A percentile compares a stretch with the other conserved stretches of the same genome.
Conservation (phyloP, 805 yeast genomes). For the Saccharomycopsis javanensis region DNA sequence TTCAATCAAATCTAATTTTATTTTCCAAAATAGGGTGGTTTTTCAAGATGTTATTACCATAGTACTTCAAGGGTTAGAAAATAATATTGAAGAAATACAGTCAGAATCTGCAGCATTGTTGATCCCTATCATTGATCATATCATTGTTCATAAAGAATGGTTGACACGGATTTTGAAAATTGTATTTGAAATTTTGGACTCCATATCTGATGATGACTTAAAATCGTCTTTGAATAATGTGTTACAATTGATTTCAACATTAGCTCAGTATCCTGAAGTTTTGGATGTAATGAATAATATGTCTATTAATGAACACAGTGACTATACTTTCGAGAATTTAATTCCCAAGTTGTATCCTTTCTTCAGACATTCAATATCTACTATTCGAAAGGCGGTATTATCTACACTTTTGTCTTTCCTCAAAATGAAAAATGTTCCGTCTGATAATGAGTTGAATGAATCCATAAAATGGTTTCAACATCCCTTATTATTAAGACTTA, state of each 20-base stretch:
- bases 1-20: constrained; percentile 74
- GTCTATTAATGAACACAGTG: constrained; percentile 21
- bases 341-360: constrained; percentile 93
- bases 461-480: constrained; percentile 63
- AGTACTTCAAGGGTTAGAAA: constrained; percentile 78
- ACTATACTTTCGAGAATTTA: constrained; percentile 53
- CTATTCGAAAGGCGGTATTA: constrained; percentile 82
- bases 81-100: constrained; percentile 88
- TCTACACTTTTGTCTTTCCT: constrained; percentile 73
- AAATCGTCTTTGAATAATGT: constrained; percentile 93
- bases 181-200: constrained; percentile 84
- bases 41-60: constrained; percentile 68
- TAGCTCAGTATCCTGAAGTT: constrained; percentile 76
- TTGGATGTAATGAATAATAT: constrained; percentile 63
- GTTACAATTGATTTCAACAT: constrained; percentile 83
- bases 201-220: constrained; percentile 71
- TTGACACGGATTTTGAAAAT: constrained; percentile 35
- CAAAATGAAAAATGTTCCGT: constrained; percentile 33
- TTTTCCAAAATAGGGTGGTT: constrained; percentile 43
- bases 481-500: constrained; percentile 58
- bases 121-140: constrained; percentile 51
- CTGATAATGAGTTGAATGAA: constrained; percentile 28
- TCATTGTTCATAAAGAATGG: constrained; percentile 28
- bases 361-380: constrained; percentile 83
- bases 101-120: constrained; percentile 92